Evolutionary conservation across 1,284 basidiomycete species (phyloP), one percentile per base, ranked within the genome.

Genomic region (Sanghuangporus baumii): DNA sequence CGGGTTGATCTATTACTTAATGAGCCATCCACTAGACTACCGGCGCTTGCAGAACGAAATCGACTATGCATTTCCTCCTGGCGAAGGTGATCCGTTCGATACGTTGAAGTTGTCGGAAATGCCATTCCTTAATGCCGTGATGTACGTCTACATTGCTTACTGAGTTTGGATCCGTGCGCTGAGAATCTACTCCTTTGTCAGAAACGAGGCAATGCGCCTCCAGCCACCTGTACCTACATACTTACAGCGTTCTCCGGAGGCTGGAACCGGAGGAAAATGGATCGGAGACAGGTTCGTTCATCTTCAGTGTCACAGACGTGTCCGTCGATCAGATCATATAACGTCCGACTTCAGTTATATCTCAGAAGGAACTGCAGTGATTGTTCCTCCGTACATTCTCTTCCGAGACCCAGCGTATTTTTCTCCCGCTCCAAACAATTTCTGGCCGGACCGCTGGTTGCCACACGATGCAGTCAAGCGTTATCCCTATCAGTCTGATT

Each of bases 291-390:
- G 40, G 64, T 66, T 55, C 9, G 63, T 54, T 51, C 50, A 51
- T 23, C 18, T 31, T 12, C 50, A 9, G 31, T 51, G 23, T 40
- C 40, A n/a, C 5, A 2, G 37, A 57, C 20, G 48, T 66, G 54
- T n/a, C 11, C 9, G 38, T 31, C 37, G 16, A 20, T 14, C 48
- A 34, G 46, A 47, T 47, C 34, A 18, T n/a, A 18, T n/a, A 46
- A 46, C 43, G 7, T 37, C n/a, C 16, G 3, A 14, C 26, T 31
- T 26, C 36, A 85, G 81, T 54, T 79, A 75, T 63, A 71, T 85
- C 4, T 79, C 81, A 2, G 80, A 81, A 68, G 78, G 78, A 43
- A 83, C 80, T 2, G 75, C 73, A 54, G 73, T 81, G 9, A 77
- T 75, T 60, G 72, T 82, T 37, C 79, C 81, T 43, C 73, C 72